phyloP scores from a whole-genome alignment of 345 rosid genomes.

The Gossypium longicalyx region DNA sequence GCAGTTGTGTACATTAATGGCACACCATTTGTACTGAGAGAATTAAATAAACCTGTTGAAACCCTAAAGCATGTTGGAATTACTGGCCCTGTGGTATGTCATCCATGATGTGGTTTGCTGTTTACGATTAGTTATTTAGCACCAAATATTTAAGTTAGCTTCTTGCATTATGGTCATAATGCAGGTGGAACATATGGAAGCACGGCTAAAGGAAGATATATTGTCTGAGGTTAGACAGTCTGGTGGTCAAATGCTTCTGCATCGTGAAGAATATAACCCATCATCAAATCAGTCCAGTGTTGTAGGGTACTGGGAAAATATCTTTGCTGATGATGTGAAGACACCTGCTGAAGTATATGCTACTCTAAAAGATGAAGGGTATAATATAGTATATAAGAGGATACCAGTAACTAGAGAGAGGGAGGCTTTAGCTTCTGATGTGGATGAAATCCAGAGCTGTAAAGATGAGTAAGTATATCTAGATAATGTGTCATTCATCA shows the following conservation, averaged over 20 bases:
- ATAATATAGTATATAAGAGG: conserved; percentile 64
- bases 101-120: conserved; percentile 11
- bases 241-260: conserved; percentile 84
- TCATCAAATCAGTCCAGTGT: conserved; percentile 69
- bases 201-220: conserved; percentile 87
- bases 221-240: conserved; percentile 62
- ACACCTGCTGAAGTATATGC: conserved; percentile 90
- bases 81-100: conserved; percentile 75
- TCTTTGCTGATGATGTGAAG: conserved; percentile 71
- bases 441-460: conserved; percentile 73
- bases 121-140: background rate
- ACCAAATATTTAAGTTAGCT: conserved; percentile 9
- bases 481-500: conserved; percentile 4
- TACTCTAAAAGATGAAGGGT: conserved; percentile 62
- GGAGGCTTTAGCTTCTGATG: conserved; percentile 82
- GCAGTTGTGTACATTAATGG: conserved; percentile 91
- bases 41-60: conserved; percentile 85
- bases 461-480: conserved; percentile 63
- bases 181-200: conserved; percentile 89
- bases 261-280: conserved; percentile 84
- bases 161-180: conserved; percentile 16
- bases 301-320: conserved; percentile 92
- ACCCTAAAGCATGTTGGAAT: conserved; percentile 92
- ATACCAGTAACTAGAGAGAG: conserved; percentile 95
- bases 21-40: conserved; percentile 86